Evolutionary conservation across 345 rosid species (phyloP), one percentile per base, ranked within the genome.

Genomic region (Citropsis articulata): DNA sequence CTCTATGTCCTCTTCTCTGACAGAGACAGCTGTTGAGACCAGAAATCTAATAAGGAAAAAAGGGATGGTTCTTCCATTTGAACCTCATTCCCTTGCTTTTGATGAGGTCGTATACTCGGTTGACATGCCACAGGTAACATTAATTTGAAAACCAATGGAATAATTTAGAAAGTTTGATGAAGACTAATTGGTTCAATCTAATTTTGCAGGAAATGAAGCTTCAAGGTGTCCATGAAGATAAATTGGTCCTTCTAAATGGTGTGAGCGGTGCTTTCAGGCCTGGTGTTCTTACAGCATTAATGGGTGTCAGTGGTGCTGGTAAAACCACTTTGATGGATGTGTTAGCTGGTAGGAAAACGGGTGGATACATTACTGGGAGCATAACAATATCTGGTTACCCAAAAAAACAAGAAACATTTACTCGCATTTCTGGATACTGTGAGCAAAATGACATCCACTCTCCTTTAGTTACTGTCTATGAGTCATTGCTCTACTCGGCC

Each of bases 11-110:
- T 69, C 16, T 48, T 68, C 85, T 30, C 31, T n/a, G 71, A 5
- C 79, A 72, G 88, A 68, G 28, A 78, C 64, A 61, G 75, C 62
- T 22, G 64, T 27, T 19, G 82, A 81, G 70, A 79, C 62, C 5
- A 33, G 27, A 4, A 2, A 56, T 27, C 74, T 25, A 50, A 88
- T 42, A 10, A 42, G 77, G 82, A 90, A 82, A 71, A 88, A 66
- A 78, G 96, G 98, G 77, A 90, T 93, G 95, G 87, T 93, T 78
- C 91, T 93, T 84, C 95, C 97, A 76, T 93, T 91, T 82, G 88
- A 88, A 81, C 97, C 90, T 78, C 91, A 87, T 83, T 89, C 89
- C 12, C 80, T 93, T 31, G 84, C 91, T 25, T 93, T 93, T 38
- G 88, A 90, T 76, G 81, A 88, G 31, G 75, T 93, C 73, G 57